Base-by-base conservation (phyloP, 306 rosid species). In the Prunus kanzakura region DNA sequence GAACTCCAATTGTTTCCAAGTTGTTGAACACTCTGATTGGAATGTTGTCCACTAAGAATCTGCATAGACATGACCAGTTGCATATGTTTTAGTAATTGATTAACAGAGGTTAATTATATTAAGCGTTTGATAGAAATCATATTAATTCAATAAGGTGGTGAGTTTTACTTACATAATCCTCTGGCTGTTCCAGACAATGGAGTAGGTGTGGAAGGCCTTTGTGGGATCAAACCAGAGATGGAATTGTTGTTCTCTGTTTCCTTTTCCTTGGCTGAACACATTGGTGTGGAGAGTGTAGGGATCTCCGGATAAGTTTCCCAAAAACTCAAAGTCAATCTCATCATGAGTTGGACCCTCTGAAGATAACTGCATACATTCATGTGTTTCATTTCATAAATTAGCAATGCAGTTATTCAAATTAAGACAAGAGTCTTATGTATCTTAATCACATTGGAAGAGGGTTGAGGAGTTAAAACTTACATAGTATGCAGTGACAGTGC, bases 401-500 rank as follows among this genome's bases (percentile, higher is more conserved):
- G 19, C 22, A 23, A 13, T 9, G 0, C 0, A 22, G 2, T 0
- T 1, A 32, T 32, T 32, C 52, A 47, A 47, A 47, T 47, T 32
- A 32, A 32, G 38, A 32, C 38, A 4, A 1, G 38, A 32, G 38
- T 32, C 1, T 32, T 32, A 32, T 32, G 0, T 32, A 32, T 32
- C 38, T 32, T 32, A 32, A 0, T 32, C 38, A 32, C 38, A 32
- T 32, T 32, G 38, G 7, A 32, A 32, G 38, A 32, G 38, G 6
- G 38, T 4, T 0, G 38, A 32, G 38, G 38, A 32, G 14, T 2
- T 6, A 18, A 35, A n/a, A 74, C 89, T 32, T 88, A 93, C 97
- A 55, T 93, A 93, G 50, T 80, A 93, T 22, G 97, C 81, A 45
- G 98, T 89, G 77, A 89, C 96, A 15, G 98, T 91, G 80, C 97